phyloP scores from a whole-genome alignment of 768 basidiomycete species.

The Crepidotus variabilis region DNA sequence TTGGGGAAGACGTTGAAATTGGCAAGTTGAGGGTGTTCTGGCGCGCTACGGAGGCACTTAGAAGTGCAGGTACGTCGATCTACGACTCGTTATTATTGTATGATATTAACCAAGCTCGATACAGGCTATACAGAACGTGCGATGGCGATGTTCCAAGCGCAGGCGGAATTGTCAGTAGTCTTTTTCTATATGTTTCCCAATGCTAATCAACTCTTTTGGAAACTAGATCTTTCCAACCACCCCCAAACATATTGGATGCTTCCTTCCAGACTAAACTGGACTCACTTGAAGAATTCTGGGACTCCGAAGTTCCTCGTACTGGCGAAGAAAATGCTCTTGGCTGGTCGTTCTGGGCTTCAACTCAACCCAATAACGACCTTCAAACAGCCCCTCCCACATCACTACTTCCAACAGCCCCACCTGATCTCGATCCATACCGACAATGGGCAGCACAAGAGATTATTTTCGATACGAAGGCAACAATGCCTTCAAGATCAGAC shows the following conservation, averaged over 20 bases:
- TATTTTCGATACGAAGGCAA: constrained; percentile 37
- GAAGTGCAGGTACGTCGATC: constrained; percentile 55
- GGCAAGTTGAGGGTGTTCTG: constrained; percentile 63
- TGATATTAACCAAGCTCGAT: constrained; percentile 8
- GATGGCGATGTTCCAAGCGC: constrained; percentile 77
- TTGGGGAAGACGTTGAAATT: constrained; percentile 43
- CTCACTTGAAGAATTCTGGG: constrained; percentile 80
- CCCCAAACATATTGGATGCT: constrained; percentile 36
- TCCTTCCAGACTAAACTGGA: constrained; percentile 49
- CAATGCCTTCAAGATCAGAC: constrained; percentile 51
- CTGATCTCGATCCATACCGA: constrained; percentile 57
- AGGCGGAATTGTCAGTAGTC: constrained; percentile 84
- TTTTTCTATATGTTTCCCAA: constrained; percentile 31
- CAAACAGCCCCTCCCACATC: neutral
- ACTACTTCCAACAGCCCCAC: constrained; percentile 6
- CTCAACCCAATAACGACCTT: constrained; percentile 28
- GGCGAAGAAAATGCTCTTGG: constrained; percentile 66
- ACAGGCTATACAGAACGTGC: constrained; percentile 73
- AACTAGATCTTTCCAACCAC: constrained; percentile 18
- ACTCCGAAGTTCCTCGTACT: constrained; percentile 71
- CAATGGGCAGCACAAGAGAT: constrained; percentile 63
- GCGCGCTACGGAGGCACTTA: constrained; percentile 60
- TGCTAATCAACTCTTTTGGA: no score
- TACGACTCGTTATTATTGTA: neutral
- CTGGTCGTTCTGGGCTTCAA: constrained; percentile 61